Evolutionary conservation across 2,329 filamentous ascomycete genomes (phyloP).

Genomic region (Hymenoscyphus scutula): DNA sequence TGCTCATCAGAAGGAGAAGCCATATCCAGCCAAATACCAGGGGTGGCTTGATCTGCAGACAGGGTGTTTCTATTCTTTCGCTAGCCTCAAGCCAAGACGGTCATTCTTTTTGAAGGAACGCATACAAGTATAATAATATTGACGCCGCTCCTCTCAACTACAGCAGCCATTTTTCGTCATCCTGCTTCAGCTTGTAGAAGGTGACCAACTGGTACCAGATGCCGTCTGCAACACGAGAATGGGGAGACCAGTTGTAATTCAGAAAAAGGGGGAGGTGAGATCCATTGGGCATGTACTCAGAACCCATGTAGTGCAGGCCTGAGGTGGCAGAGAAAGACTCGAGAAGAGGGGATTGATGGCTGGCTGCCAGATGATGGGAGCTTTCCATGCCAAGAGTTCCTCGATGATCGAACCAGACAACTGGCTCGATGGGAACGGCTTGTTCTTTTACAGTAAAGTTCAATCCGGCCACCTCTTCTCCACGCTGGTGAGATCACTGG

Average conservation of each 20-base stretch:
- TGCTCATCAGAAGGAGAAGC: constrained; percentile 3
- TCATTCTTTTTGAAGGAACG: neutral
- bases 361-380: neutral
- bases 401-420: neutral
- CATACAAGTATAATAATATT: constrained; percentile 4
- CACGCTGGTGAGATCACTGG: neutral
- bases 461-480: neutral
- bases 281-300: neutral
- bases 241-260: neutral
- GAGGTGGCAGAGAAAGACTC: constrained; percentile 4
- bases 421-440: neutral
- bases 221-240: constrained; percentile 7
- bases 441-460: neutral
- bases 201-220: constrained; percentile 2
- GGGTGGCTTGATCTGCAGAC: constrained; percentile 3
- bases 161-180: neutral
- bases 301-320: constrained; percentile 1
- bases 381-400: neutral
- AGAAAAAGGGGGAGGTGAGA: neutral
- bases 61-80: neutral
- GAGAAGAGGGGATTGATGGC: neutral
- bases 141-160: neutral
- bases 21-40: constrained; percentile 1
- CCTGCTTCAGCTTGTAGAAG: constrained; percentile 1
- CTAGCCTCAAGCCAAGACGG: constrained; percentile 3